Base-by-base conservation (phyloP, 2,329 filamentous ascomycete species). In the Neobulgaria alba region DNA sequence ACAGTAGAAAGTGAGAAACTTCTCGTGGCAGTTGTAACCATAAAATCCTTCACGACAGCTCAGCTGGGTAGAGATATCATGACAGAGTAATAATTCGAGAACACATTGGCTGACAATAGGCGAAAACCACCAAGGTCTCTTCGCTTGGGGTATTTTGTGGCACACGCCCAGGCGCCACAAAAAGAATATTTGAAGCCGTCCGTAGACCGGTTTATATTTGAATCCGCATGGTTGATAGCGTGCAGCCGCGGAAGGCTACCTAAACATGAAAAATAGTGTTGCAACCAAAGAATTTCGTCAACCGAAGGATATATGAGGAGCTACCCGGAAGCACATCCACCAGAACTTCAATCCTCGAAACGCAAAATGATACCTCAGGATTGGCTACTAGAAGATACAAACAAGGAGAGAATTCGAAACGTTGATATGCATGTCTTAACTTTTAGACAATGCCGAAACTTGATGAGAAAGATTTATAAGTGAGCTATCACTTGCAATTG, bases 171-270 rank as follows among this genome's bases (percentile, higher is more conserved):
- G n/a, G n/a, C n/a, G n/a, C n/a, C n/a, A n/a, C n/a, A n/a, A n/a
- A n/a, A n/a, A n/a, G n/a, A n/a, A n/a, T n/a, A n/a, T n/a, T n/a
- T n/a, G n/a, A n/a, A n/a, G n/a, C n/a, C n/a, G n/a, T n/a, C n/a
- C n/a, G n/a, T n/a, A n/a, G n/a, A n/a, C n/a, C n/a, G n/a, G n/a
- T n/a, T n/a, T n/a, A n/a, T n/a, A n/a, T 45, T 38, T 17, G 35
- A 36, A 43, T 49, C 43, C 47, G 48, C 46, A 42, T 53, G 48
- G 39, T 49, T 52, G 45, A 51, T 38, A 51, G 35, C 43, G 39
- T 45, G 45, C n/a, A 42, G 47, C 34, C 33, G n/a, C 49, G 49
- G 51, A 41, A 49, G 35, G 33, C 32, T 43, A 47, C 49, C 21
- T 45, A 26, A 42, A 33, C 19, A 42, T 29, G 43, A 39, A 20